Evolutionary conservation across 2,329 filamentous ascomycete species (phyloP).

Genomic region (Dothideomycetidae sp.): DNA sequence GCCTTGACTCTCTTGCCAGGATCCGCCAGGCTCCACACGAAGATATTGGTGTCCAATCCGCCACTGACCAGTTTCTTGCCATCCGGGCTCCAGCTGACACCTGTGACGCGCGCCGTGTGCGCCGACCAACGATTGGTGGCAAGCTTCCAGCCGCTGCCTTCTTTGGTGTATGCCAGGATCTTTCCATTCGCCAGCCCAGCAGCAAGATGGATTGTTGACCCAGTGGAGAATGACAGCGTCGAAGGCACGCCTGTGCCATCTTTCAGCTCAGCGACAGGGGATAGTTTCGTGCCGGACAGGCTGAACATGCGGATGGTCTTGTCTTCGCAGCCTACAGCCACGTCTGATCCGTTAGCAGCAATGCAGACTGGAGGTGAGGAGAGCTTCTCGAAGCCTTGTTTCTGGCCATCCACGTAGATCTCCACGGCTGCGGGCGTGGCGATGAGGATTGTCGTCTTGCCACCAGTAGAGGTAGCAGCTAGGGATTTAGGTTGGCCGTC

Average conservation of each 20-base stretch:
- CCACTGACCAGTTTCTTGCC: conserved; percentile 72
- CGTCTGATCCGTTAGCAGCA: conserved; percentile 49
- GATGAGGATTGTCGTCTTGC: conserved; percentile 38
- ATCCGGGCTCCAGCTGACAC: conserved; percentile 61
- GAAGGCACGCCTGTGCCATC: conserved; percentile 61
- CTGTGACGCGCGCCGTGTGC: conserved; percentile 53
- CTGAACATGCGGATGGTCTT: conserved; percentile 65
- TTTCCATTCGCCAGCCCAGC: conserved; percentile 75
- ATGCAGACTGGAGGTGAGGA: conserved; percentile 51
- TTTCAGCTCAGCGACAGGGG: conserved; percentile 41
- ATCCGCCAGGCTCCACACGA: conserved; percentile 74
- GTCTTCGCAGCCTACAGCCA: conserved; percentile 65
- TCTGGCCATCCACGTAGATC: conserved; percentile 42
- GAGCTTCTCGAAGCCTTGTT: conserved; percentile 34
- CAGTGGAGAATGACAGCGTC: conserved; percentile 65
- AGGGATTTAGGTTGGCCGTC: conserved; percentile 70
- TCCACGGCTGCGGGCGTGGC: conserved; percentile 43
- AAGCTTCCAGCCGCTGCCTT: conserved; percentile 44
- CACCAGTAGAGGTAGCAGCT: conserved; percentile 40
- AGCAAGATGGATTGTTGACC: conserved; percentile 58
- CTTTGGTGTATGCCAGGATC: conserved; percentile 60
- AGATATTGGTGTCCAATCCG: conserved; percentile 78
- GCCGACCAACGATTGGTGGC: conserved; percentile 68
- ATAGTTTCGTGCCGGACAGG: conserved; percentile 38
- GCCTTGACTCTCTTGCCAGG: conserved; percentile 76